Evolutionary conservation across 1,284 basidiomycete genomes (phyloP).

Genomic region (Tilletia walkeri): DNA sequence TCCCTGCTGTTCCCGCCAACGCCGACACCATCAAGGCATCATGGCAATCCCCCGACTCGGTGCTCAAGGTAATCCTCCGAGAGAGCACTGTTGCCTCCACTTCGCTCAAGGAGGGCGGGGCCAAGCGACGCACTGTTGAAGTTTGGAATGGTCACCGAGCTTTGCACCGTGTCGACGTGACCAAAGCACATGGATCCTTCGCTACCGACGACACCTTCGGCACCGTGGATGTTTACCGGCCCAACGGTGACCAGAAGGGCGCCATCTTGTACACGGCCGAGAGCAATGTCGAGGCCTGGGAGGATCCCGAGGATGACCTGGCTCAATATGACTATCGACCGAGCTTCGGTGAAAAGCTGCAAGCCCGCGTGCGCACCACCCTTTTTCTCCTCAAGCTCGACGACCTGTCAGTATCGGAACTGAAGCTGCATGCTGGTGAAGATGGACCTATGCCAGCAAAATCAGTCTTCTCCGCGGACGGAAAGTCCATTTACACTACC

Average conservation of each 20-base stretch:
- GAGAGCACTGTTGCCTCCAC: constrained; percentile 76
- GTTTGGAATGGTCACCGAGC: constrained; percentile 62
- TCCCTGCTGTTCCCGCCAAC: neutral
- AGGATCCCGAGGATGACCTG: constrained; percentile 22
- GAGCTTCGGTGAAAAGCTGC: constrained; percentile 26
- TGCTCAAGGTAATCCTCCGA: constrained; percentile 52
- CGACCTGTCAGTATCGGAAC: neutral
- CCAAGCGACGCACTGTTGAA: constrained; percentile 65
- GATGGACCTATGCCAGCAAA: constrained; percentile 62
- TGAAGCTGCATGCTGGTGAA: constrained; percentile 17
- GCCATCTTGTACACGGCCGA: constrained; percentile 62
- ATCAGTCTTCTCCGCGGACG: constrained; percentile 61
- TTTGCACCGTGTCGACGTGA: constrained; percentile 63
- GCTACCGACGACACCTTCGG: constrained; percentile 63
- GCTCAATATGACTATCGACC: constrained; percentile 31
- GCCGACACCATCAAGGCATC: constrained; percentile 9
- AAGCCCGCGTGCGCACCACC: neutral
- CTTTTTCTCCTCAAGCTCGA: constrained; percentile 4
- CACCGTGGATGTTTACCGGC: constrained; percentile 43
- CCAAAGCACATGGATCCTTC: constrained; percentile 65
- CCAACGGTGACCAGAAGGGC: constrained; percentile 26
- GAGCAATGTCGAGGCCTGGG: constrained; percentile 27
- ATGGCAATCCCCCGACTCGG: constrained; percentile 54
- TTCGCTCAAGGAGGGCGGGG: constrained; percentile 60
- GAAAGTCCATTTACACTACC: constrained; percentile 62